phyloP scores from a whole-genome alignment of 768 basidiomycete genomes.

The Termitomyces sp. region DNA sequence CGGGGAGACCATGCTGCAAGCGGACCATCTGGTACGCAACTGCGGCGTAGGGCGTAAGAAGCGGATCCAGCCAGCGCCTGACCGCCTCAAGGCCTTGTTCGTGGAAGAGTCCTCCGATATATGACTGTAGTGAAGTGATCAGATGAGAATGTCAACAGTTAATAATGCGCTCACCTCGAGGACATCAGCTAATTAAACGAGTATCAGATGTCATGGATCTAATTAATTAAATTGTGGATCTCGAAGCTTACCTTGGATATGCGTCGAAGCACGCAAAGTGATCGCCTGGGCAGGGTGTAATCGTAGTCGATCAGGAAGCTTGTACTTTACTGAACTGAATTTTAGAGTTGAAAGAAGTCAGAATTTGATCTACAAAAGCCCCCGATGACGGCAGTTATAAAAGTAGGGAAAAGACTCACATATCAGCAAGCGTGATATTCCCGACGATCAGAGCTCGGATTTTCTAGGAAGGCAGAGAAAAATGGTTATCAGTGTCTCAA shows the following conservation, averaged over 20 bases:
- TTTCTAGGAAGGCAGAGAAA: constrained; percentile 48
- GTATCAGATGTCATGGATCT: constrained; percentile 4
- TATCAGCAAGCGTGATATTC: constrained; percentile 67
- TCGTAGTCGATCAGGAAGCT: constrained; percentile 54
- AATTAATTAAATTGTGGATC: constrained; percentile 1
- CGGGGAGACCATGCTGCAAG: constrained; percentile 61
- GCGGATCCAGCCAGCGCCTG: constrained; percentile 53
- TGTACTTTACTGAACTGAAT: constrained; percentile 59
- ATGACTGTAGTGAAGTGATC: constrained; percentile 46
- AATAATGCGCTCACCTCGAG: constrained; percentile 55
- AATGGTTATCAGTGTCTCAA: not conserved
- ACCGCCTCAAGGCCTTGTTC: constrained; percentile 63
- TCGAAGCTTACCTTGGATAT: constrained; percentile 61
- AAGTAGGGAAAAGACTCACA: constrained; percentile 36
- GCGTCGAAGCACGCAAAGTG: constrained; percentile 60
- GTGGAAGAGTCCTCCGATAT: constrained; percentile 72
- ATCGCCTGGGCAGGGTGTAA: constrained; percentile 73
- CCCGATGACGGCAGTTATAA: not conserved
- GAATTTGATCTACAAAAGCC: not conserved
- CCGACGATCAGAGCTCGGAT: constrained; percentile 72
- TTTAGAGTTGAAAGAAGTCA: not conserved
- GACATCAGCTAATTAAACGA: constrained; percentile 54
- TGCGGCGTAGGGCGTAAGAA: constrained; percentile 60
- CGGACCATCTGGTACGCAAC: constrained; percentile 65
- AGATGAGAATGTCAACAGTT: not conserved